Conservation (phyloP, 768 basidiomycete genomes). For the Lactarius deliciosus region DNA sequence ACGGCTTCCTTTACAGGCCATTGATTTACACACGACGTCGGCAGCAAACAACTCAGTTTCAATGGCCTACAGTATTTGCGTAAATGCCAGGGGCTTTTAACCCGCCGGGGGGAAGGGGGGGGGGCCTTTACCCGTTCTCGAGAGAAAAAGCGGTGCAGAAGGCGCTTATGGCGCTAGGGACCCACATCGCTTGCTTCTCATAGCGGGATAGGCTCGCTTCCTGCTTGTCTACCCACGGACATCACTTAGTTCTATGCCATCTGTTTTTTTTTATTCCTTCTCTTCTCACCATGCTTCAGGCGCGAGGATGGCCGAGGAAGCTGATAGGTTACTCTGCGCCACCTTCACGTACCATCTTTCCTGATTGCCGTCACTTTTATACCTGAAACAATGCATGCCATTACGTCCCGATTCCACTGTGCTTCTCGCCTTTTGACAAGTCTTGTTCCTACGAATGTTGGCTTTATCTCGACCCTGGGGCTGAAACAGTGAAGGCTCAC, state of each 20-base stretch:
- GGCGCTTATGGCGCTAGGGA: constrained; percentile 9
- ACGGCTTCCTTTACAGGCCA: not conserved
- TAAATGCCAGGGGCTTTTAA: constrained; percentile 7
- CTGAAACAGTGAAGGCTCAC: not conserved
- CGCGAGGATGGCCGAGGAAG: constrained; percentile 12
- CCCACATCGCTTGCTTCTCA: constrained; percentile 3
- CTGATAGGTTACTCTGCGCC: constrained; percentile 13
- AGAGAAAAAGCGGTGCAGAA: constrained; percentile 24
- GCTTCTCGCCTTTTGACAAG: not conserved
- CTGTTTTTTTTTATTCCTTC: constrained; percentile 4
- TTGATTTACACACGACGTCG: constrained; percentile 4
- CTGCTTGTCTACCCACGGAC: constrained; percentile 3
- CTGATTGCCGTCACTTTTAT: constrained; percentile 7
- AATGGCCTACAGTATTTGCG: constrained; percentile 5
- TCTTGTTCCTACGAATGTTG: constrained; percentile 9
- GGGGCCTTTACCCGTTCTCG: not conserved
- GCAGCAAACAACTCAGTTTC: not conserved
- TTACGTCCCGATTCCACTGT: constrained; percentile 8
- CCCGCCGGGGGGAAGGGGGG: not conserved
- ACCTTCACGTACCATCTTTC: constrained; percentile 16
- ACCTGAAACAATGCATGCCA: constrained; percentile 7
- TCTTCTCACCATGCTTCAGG: constrained; percentile 15
- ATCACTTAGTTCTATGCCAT: constrained; percentile 1
- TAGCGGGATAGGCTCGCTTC: constrained; percentile 9
- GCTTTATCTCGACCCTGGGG: not conserved